These are phyloP conservation scores for Colletotrichum navitas DNA, from an alignment of 2,329 filamentous ascomycete genomes.

Conservation along the genomic window DNA sequence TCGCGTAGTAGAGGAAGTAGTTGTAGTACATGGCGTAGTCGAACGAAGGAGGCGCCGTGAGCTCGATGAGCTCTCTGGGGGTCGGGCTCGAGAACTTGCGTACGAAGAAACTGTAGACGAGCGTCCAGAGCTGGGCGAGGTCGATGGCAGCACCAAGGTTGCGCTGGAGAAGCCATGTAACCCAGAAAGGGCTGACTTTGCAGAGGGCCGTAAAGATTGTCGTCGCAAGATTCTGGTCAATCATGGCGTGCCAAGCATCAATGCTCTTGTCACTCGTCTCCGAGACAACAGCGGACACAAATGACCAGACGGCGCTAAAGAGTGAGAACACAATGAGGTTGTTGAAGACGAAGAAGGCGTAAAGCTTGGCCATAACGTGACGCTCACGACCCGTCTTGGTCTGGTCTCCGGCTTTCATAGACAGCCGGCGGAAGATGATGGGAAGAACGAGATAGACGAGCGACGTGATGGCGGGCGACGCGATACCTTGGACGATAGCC, in stretches of 20 bases:
- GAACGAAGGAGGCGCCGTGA: slow-evolving; percentile 91
- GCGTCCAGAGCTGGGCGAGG: slow-evolving; percentile 86
- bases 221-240: slow-evolving; percentile 71
- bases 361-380: slow-evolving; percentile 91
- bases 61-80: slow-evolving; percentile 89
- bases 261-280: slow-evolving; percentile 64
- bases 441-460: slow-evolving; percentile 89
- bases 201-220: slow-evolving; percentile 82
- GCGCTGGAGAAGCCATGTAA: slow-evolving; percentile 91
- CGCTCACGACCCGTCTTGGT: slow-evolving; percentile 94
- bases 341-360: slow-evolving; percentile 97
- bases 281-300: slow-evolving; percentile 74
- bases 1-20: slow-evolving; percentile 95
- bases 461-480: slow-evolving; percentile 88
- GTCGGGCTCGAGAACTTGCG: slow-evolving; percentile 90
- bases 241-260: slow-evolving; percentile 77
- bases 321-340: slow-evolving; percentile 94
- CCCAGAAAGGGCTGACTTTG: slow-evolving; percentile 89
- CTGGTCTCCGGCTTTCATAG: slow-evolving; percentile 85
- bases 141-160: slow-evolving; percentile 95
- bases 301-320: slow-evolving; percentile 85
- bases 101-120: slow-evolving; percentile 86
- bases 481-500: slow-evolving; percentile 92
- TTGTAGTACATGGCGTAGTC: slow-evolving; percentile 99
- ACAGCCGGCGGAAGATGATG: slow-evolving; percentile 89